Conservation (phyloP, 129 eudicot genomes). For the Erigeron canadensis region DNA sequence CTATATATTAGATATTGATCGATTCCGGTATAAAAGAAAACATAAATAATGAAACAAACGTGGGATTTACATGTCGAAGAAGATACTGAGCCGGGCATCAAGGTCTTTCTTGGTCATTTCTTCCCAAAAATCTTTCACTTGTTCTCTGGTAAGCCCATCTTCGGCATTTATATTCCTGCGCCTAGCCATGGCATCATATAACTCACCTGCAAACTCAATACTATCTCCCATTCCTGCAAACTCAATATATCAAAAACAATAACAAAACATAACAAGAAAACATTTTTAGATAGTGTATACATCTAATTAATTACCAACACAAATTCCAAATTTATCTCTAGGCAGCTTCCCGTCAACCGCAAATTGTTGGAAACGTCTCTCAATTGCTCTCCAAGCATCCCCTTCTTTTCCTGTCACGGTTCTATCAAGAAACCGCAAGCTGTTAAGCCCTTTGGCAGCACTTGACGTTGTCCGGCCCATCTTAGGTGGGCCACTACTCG, state of each 20-base stretch:
- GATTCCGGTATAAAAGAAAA: slow-evolving; percentile 9
- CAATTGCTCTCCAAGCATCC: slow-evolving; percentile 79
- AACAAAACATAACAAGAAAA: not conserved
- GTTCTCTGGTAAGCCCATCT: slow-evolving; percentile 54
- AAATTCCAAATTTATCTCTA: slow-evolving; percentile 81
- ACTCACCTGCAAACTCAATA: slow-evolving; percentile 76
- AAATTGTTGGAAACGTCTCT: slow-evolving; percentile 64
- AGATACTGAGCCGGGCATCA: slow-evolving; percentile 83
- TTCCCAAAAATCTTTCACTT: slow-evolving; percentile 73
- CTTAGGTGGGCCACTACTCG: slow-evolving; percentile 34
- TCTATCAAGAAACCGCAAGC: slow-evolving; percentile 84
- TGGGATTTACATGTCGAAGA: slow-evolving; percentile 76
- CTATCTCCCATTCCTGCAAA: slow-evolving; percentile 78
- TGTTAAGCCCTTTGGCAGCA: slow-evolving; percentile 69
- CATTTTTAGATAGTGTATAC: not conserved
- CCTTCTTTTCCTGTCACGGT: slow-evolving; percentile 66
- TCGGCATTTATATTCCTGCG: slow-evolving; percentile 45
- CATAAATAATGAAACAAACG: not conserved
- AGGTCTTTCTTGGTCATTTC: slow-evolving; percentile 71
- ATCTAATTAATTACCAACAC: slow-evolving; percentile 80
- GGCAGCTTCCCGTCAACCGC: slow-evolving; percentile 56
- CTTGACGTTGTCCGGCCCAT: slow-evolving; percentile 62
- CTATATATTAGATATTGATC: too few species aligned
- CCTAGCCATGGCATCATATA: slow-evolving; percentile 78
- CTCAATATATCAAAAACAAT: not conserved